Evolutionary conservation across 2,329 filamentous ascomycete species (phyloP).

Genomic region (Clonostachys byssicola): DNA sequence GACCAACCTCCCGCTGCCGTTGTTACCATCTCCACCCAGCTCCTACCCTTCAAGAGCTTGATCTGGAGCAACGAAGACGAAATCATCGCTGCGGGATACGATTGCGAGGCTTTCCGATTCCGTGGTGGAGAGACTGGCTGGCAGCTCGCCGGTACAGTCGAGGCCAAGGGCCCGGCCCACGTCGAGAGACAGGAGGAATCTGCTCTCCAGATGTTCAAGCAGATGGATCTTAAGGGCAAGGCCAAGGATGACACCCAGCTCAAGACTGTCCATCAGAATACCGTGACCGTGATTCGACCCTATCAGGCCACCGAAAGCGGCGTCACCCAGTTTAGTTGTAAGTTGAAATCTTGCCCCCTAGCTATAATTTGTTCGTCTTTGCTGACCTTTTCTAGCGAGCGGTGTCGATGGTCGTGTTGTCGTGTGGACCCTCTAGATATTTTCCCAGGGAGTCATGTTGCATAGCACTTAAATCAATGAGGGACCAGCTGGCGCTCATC

Average conservation of each 20-base stretch:
- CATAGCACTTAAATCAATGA: not conserved
- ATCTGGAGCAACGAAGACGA: constrained; percentile 90
- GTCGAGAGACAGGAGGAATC: constrained; percentile 77
- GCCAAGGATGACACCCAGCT: constrained; percentile 87
- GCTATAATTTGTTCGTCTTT: too few species aligned
- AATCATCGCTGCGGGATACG: constrained; percentile 92
- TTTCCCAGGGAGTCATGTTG: not conserved
- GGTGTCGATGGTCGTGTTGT: constrained; percentile 81
- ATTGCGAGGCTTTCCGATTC: constrained; percentile 86
- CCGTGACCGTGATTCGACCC: constrained; percentile 77
- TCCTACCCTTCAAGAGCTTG: constrained; percentile 87
- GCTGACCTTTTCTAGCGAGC: constrained; percentile 51
- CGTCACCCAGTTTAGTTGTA: constrained; percentile 83
- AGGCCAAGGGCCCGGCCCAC: constrained; percentile 63
- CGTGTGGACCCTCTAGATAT: constrained; percentile 63
- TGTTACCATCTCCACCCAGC: constrained; percentile 82
- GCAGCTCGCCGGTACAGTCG: constrained; percentile 78
- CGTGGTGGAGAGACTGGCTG: constrained; percentile 75
- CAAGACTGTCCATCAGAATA: constrained; percentile 96
- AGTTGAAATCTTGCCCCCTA: constrained; percentile 30
- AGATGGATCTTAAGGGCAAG: constrained; percentile 98
- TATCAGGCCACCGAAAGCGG: constrained; percentile 63
- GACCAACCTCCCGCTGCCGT: constrained; percentile 91
- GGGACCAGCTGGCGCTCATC: not conserved
- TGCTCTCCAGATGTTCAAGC: constrained; percentile 94